Conservation (phyloP, 2,329 filamentous ascomycete genomes). For the Shiraia bambusicola region DNA sequence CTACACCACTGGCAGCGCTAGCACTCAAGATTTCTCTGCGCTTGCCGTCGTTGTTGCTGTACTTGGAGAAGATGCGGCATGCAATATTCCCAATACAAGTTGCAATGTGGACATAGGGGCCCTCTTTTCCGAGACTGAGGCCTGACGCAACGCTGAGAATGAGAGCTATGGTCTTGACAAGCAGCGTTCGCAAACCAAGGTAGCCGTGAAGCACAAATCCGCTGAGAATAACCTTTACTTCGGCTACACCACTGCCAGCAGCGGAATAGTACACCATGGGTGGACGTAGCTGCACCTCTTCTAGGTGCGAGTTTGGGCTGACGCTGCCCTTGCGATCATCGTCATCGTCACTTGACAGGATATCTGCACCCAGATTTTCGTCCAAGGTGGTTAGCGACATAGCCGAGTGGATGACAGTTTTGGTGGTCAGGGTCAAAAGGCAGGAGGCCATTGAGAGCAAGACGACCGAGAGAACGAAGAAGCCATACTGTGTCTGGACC, state of each 20-base stretch:
- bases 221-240: constrained; percentile 96
- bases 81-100: constrained; percentile 94
- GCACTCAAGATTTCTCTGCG: constrained; percentile 91
- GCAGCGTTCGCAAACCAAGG: constrained; percentile 80
- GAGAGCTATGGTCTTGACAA: constrained; percentile 80
- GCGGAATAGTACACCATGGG: constrained; percentile 95
- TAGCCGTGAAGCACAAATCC: constrained; percentile 97
- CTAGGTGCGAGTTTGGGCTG: constrained; percentile 46
- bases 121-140: constrained; percentile 90
- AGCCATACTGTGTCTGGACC: constrained; percentile 71
- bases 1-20: constrained; percentile 85
- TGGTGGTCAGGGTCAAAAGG: constrained; percentile 81
- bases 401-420: constrained; percentile 87
- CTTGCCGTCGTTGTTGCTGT: constrained; percentile 91
- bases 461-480: constrained; percentile 74
- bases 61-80: constrained; percentile 91
- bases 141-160: constrained; percentile 90
- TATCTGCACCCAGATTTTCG: constrained; percentile 78
- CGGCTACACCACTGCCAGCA: constrained; percentile 92
- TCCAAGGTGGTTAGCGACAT: constrained; percentile 86
- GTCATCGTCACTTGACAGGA: constrained; percentile 44
- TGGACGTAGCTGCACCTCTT: constrained; percentile 49
- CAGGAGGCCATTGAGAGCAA: constrained; percentile 71
- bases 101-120: constrained; percentile 96
- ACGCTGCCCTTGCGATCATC: constrained; percentile 45